phyloP scores from a whole-genome alignment of 2,329 filamentous ascomycete species.

The Talaromyces sp. region DNA sequence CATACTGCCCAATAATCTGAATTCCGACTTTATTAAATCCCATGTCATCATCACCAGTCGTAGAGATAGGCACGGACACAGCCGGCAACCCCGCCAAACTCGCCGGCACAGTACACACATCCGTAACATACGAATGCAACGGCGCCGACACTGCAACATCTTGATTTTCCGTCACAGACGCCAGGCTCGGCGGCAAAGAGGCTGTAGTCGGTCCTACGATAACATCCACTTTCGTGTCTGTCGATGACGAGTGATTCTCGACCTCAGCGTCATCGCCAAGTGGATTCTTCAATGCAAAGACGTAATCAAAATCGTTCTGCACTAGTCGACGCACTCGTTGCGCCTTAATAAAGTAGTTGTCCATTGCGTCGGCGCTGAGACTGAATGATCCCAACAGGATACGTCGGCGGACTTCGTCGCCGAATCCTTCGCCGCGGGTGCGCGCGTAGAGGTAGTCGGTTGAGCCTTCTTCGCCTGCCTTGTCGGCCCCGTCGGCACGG shows the following conservation, averaged over 20 bases:
- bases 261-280: conserved; percentile 41
- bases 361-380: conserved; percentile 82
- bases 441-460: conserved; percentile 65
- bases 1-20: conserved; percentile 49
- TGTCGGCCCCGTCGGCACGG: conserved; percentile 49
- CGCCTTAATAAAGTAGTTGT: conserved; percentile 95
- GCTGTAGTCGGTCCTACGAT: conserved; percentile 85
- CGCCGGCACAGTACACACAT: conserved; percentile 92
- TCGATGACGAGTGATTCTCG: not conserved
- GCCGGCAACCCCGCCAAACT: conserved; percentile 88
- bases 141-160: conserved; percentile 32
- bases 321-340: conserved; percentile 83
- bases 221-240: conserved; percentile 65
- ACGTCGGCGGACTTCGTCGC: conserved; percentile 77
- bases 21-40: conserved; percentile 36
- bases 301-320: conserved; percentile 77
- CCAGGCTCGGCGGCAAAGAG: conserved; percentile 64
- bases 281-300: conserved; percentile 69
- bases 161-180: conserved; percentile 47
- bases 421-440: conserved; percentile 72
- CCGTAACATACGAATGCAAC: conserved; percentile 83
- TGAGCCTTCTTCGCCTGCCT: conserved; percentile 41
- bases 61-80: conserved; percentile 69
- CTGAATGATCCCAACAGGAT: conserved; percentile 89
- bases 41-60: not conserved